Conservation (phyloP, 768 basidiomycete genomes). For the Clitopilus hobsonii region DNA sequence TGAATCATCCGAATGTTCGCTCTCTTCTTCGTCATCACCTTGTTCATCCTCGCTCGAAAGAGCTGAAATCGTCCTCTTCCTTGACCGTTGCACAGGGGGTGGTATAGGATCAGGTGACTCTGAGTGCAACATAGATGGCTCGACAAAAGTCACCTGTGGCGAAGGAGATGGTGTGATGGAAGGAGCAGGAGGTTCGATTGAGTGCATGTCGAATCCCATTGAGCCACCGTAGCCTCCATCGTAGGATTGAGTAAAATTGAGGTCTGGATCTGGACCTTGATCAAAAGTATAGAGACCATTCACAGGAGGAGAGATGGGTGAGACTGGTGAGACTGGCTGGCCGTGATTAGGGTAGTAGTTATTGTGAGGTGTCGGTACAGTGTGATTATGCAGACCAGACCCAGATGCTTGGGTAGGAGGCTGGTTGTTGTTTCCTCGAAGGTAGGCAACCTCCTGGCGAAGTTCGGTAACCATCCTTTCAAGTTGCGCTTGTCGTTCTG, state of each 20-base stretch:
- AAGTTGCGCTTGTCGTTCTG: slow-evolving; percentile 53
- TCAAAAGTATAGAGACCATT: neutral
- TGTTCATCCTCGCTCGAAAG: slow-evolving; percentile 24
- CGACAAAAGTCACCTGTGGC: slow-evolving; percentile 16
- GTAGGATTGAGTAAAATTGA: neutral
- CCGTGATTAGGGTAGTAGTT: slow-evolving; percentile 20
- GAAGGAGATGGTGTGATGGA: slow-evolving; percentile 28
- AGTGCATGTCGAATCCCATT: slow-evolving; percentile 6
- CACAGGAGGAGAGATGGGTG: neutral
- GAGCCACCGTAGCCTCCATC: slow-evolving; percentile 3
- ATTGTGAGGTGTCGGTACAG: slow-evolving; percentile 27
- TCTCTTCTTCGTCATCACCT: slow-evolving; percentile 23
- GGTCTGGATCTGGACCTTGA: neutral
- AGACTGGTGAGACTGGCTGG: slow-evolving; percentile 5
- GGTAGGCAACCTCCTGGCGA: slow-evolving; percentile 45
- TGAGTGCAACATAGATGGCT: slow-evolving; percentile 11
- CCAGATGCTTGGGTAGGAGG: slow-evolving; percentile 13
- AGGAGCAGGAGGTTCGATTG: slow-evolving; percentile 14
- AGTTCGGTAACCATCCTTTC: slow-evolving; percentile 51
- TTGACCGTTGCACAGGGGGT: slow-evolving; percentile 9
- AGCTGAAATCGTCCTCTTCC: slow-evolving; percentile 24
- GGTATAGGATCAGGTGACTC: slow-evolving; percentile 7
- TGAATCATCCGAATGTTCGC: slow-evolving; percentile 29
- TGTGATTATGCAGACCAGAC: no score
- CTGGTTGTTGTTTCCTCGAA: slow-evolving; percentile 35